Conservation (phyloP, 2,329 filamentous ascomycete species). For the Aspergillus thermomutatus region DNA sequence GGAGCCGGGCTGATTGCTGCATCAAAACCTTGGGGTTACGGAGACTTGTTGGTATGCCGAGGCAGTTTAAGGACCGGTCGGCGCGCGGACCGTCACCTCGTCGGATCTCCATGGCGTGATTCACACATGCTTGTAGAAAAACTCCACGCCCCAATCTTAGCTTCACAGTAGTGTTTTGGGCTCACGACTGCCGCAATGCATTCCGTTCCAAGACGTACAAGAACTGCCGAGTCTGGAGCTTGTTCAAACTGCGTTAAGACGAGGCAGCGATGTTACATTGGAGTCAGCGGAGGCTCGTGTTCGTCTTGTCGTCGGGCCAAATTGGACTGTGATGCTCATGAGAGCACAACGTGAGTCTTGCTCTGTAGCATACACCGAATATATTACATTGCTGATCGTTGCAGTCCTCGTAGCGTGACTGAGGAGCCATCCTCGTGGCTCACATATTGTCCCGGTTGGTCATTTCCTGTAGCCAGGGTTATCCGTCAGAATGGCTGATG, state of each 20-base stretch:
- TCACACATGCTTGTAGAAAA: not conserved
- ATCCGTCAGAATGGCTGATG: not conserved
- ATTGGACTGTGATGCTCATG: constrained; percentile 1
- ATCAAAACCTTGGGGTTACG: not conserved
- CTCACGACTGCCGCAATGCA: not conserved
- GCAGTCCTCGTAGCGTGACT: not conserved
- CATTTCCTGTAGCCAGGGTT: not conserved
- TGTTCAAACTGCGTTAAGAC: constrained; percentile 6
- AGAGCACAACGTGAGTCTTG: not conserved
- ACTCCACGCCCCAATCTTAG: not conserved
- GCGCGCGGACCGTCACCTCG: not conserved
- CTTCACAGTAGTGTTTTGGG: not conserved
- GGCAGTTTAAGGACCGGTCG: not conserved
- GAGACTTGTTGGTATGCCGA: not conserved
- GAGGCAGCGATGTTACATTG: constrained; percentile 9
- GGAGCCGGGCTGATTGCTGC: not conserved
- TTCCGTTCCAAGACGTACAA: not conserved
- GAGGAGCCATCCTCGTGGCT: not conserved
- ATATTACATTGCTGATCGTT: not conserved
- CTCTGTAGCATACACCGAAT: not conserved
- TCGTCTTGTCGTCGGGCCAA: constrained; percentile 7
- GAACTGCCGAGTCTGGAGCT: constrained; percentile 6
- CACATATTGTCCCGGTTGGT: not conserved
- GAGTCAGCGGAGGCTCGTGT: constrained; percentile 6
- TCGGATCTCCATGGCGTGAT: not conserved